Percentiles rank a stretch among this genome's conserved stretches.
phyloP scores from a whole-genome alignment of 2,329 filamentous ascomycete species.

The Daldinia sp. region DNA sequence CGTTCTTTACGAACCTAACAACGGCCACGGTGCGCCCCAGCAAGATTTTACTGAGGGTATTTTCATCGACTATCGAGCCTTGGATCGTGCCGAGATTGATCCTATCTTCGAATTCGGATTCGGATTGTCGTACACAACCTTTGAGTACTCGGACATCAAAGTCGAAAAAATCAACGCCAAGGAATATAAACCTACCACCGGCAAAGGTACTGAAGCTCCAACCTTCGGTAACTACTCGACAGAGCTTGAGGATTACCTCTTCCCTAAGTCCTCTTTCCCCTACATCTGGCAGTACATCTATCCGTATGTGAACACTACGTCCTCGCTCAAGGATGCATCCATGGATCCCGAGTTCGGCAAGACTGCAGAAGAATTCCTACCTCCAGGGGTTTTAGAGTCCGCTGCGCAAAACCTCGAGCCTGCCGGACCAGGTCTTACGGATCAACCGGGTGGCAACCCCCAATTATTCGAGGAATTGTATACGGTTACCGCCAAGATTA shows the following conservation, averaged over 20 bases:
- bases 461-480: constrained; percentile 77
- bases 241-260: constrained; percentile 73
- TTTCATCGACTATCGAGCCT: constrained; percentile 84
- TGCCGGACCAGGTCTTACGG: constrained; percentile 55
- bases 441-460: constrained; percentile 72
- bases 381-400: constrained; percentile 67
- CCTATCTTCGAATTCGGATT: constrained; percentile 86
- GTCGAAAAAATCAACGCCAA: constrained; percentile 64
- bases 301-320: constrained; percentile 75
- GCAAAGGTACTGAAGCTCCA: constrained; percentile 72
- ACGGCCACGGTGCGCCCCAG: constrained; percentile 74
- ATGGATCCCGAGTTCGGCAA: constrained; percentile 70
- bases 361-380: constrained; percentile 69
- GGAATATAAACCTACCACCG: constrained; percentile 70
- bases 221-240: constrained; percentile 73
- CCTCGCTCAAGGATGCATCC: constrained; percentile 66
- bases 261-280: constrained; percentile 68
- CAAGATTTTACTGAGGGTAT: constrained; percentile 80
- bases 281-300: constrained; percentile 72
- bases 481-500: constrained; percentile 74
- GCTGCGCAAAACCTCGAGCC: constrained; percentile 67
- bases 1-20: constrained; percentile 76
- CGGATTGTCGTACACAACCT: constrained; percentile 84
- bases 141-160: constrained; percentile 77
- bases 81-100: constrained; percentile 74